Evolutionary conservation across 2,329 filamentous ascomycete species (phyloP).

Genomic region (Colletotrichum cuscutae): DNA sequence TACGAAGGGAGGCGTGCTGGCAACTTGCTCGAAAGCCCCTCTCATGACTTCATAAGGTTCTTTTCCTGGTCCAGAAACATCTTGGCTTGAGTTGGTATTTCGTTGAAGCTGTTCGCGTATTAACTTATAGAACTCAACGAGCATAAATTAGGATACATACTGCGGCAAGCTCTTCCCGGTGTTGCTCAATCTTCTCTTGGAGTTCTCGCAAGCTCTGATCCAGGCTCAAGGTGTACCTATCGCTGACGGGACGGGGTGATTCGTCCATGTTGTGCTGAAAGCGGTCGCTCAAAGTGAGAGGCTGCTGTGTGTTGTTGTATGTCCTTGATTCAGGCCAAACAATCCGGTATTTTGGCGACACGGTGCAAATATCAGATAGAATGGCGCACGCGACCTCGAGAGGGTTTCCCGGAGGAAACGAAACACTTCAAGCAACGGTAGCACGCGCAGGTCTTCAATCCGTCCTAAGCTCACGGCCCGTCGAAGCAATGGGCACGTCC

Average conservation of each 20-base stretch:
- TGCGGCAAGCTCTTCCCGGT: slow-evolving; percentile 58
- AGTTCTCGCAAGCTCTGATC: slow-evolving; percentile 76
- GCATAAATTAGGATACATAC: slow-evolving; percentile 14
- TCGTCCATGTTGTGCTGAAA: slow-evolving; percentile 16
- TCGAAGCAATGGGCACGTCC: slow-evolving; percentile 8
- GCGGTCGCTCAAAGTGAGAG: slow-evolving; percentile 2
- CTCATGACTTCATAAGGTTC: slow-evolving; percentile 63
- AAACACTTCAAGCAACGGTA: slow-evolving; percentile 33
- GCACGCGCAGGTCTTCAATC: slow-evolving; percentile 4
- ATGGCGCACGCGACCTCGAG: slow-evolving; percentile 16
- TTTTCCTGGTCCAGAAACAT: slow-evolving; percentile 19
- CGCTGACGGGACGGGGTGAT: slow-evolving; percentile 35
- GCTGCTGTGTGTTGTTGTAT: background rate
- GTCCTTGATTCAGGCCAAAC: slow-evolving; percentile 23
- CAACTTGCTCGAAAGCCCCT: slow-evolving; percentile 72
- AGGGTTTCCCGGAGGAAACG: slow-evolving; percentile 29
- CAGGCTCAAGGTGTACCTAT: slow-evolving; percentile 64
- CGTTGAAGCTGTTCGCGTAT: slow-evolving; percentile 36
- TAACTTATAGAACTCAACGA: background rate
- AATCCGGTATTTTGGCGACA: slow-evolving; percentile 22
- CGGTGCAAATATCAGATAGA: background rate
- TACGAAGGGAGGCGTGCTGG: slow-evolving; percentile 70
- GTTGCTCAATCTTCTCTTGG: slow-evolving; percentile 65
- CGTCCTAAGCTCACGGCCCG: slow-evolving; percentile 23
- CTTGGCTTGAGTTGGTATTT: slow-evolving; percentile 9